phyloP scores from a whole-genome alignment of 2,329 filamentous ascomycete genomes.

The Fusarium sambucinum region DNA sequence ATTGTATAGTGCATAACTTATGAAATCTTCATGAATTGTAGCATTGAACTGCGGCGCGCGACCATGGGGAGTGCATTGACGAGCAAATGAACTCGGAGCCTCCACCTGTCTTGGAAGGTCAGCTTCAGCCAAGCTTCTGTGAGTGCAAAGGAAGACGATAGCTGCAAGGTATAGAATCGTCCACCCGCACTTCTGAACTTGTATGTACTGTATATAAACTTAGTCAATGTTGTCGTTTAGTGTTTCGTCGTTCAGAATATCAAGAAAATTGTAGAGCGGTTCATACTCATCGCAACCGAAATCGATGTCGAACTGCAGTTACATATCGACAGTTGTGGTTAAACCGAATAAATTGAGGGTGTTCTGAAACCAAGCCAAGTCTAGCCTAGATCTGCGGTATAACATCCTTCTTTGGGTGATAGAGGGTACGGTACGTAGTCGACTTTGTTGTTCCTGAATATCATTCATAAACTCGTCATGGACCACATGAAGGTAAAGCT shows the following conservation, averaged over 20 bases:
- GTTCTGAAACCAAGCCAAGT: conserved; percentile 12
- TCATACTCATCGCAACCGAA: not conserved
- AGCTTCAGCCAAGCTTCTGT: conserved; percentile 10
- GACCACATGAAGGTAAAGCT: conserved; percentile 22
- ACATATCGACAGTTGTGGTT: conserved; percentile 4
- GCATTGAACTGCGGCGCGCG: not conserved
- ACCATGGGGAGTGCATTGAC: conserved; percentile 37
- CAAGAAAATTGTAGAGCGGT: not conserved
- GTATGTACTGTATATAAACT: not conserved
- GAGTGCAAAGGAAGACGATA: not conserved
- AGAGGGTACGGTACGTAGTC: conserved; percentile 21
- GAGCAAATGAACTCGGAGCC: conserved; percentile 31
- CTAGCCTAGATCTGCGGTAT: conserved; percentile 37
- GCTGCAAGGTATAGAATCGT: not conserved
- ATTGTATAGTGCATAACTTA: conserved; percentile 24
- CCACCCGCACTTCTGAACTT: not conserved
- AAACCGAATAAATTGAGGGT: conserved; percentile 28
- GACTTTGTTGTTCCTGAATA: conserved; percentile 39
- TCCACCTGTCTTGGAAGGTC: conserved; percentile 24
- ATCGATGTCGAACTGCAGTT: not conserved
- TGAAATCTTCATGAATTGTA: conserved; percentile 12
- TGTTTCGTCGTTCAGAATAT: too few species aligned
- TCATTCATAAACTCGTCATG: conserved; percentile 22
- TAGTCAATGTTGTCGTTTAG: not conserved
- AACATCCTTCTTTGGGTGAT: conserved; percentile 31